Evolutionary conservation across 192 early-diverging fungal species (phyloP).

Genomic region (Entomortierella lignicola): DNA sequence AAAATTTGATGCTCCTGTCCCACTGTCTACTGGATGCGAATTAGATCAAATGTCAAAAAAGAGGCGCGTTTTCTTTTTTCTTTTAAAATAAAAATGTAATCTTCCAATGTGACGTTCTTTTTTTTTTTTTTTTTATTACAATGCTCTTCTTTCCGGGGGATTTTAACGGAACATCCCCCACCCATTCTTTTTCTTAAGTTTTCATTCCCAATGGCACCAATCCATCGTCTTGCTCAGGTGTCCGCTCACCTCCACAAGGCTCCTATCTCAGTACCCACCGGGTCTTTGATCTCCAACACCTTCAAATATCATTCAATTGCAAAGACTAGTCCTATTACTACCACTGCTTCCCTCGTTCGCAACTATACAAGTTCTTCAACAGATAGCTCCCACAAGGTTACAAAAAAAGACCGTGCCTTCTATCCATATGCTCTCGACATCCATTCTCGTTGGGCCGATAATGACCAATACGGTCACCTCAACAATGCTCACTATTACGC

Average conservation of each 20-base stretch:
- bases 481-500: constrained; percentile 70
- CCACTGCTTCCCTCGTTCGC: constrained; percentile 4
- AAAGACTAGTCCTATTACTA: no score
- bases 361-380: constrained; percentile 20
- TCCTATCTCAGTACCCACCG: not conserved
- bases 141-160: no score
- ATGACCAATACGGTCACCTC: constrained; percentile 71
- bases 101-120: no score
- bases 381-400: constrained; percentile 1
- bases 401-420: constrained; percentile 47
- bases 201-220: constrained; percentile 24
- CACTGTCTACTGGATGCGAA: not conserved
- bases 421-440: constrained; percentile 49
- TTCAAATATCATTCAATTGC: not conserved
- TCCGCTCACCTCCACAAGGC: constrained; percentile 21
- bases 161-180: no score
- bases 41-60: no score
- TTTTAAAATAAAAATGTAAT: not conserved
- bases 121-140: no score
- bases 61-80: not conserved
- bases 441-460: constrained; percentile 66
- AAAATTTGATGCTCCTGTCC: not conserved
- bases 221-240: constrained; percentile 31
- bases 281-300: not conserved
- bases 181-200: not conserved